Conservation (phyloP, 768 basidiomycete genomes). For the Boletus bicolor region DNA sequence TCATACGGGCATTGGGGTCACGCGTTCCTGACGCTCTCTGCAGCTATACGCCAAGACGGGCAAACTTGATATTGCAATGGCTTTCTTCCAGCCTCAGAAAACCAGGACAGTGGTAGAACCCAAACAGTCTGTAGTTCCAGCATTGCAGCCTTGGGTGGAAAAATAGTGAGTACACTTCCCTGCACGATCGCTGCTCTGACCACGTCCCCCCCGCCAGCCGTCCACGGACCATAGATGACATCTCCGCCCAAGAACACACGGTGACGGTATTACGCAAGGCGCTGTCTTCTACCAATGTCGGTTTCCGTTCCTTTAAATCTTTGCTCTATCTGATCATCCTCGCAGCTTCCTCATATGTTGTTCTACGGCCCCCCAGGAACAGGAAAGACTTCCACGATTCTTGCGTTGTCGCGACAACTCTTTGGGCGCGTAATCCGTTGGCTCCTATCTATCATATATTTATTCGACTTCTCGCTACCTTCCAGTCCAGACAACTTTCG, state of each 20-base stretch:
- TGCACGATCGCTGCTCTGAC: background rate
- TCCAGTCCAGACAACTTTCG: constrained; percentile 92
- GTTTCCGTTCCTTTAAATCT: background rate
- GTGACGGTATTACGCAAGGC: constrained; percentile 90
- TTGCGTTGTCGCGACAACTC: constrained; percentile 88
- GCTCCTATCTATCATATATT: background rate
- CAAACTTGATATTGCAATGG: constrained; percentile 38
- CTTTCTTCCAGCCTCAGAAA: constrained; percentile 59
- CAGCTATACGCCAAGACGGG: too few relatives aligned
- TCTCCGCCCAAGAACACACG: constrained; percentile 96
- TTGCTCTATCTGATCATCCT: constrained; percentile 10
- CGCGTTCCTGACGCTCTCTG: constrained; percentile 45
- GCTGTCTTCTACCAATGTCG: constrained; percentile 86
- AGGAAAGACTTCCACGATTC: constrained; percentile 97
- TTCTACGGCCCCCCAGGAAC: constrained; percentile 99
- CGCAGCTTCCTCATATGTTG: constrained; percentile 95
- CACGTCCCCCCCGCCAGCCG: constrained; percentile 51
- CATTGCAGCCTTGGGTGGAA: constrained; percentile 93
- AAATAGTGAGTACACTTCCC: constrained; percentile 75
- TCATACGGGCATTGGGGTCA: constrained; percentile 40
- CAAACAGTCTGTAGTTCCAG: constrained; percentile 51
- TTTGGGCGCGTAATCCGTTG: constrained; percentile 67
- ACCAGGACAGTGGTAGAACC: constrained; percentile 37
- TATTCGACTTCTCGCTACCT: background rate
- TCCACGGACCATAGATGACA: constrained; percentile 96